Conservation (phyloP, 495 filamentous ascomycete genomes). For the Aspergillus kassunensis region DNA sequence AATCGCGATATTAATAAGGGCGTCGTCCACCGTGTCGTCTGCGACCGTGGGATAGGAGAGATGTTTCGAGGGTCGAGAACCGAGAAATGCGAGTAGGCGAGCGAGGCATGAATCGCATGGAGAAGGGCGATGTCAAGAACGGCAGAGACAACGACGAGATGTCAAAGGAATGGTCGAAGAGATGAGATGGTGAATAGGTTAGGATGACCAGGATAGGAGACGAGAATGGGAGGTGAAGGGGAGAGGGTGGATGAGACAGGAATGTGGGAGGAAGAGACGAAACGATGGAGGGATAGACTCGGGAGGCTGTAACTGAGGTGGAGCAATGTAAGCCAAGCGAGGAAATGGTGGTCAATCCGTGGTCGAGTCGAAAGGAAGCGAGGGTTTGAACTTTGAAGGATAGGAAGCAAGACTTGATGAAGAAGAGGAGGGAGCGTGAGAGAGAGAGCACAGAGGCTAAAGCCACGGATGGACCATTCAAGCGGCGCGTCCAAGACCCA, state of each 20-base stretch:
- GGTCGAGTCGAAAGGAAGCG: no score
- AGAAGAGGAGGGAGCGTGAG: constrained; percentile 17
- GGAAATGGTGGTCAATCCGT: constrained; percentile 16
- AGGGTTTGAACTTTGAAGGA: constrained; percentile 14
- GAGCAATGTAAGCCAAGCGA: constrained; percentile 20
- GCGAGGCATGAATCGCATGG: constrained; percentile 33
- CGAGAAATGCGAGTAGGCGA: constrained; percentile 27
- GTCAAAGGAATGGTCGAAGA: constrained; percentile 23
- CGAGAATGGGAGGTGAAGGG: constrained; percentile 19
- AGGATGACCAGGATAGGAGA: constrained; percentile 28
- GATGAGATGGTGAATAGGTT: constrained; percentile 28
- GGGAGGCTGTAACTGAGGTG: not conserved
- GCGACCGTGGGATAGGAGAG: constrained; percentile 25
- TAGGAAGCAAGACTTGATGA: constrained; percentile 8
- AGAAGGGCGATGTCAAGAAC: constrained; percentile 28
- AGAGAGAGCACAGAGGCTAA: constrained; percentile 21
- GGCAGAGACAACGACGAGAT: constrained; percentile 15
- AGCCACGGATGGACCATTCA: constrained; percentile 27
- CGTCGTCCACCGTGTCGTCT: constrained; percentile 18
- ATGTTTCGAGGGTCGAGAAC: constrained; percentile 20
- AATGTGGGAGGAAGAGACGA: constrained; percentile 13
- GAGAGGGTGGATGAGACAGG: constrained; percentile 27
- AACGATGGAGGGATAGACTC: constrained; percentile 4
- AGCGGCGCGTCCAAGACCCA: constrained; percentile 28
- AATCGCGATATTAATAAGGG: constrained; percentile 16